Evolutionary conservation across 768 basidiomycete species (phyloP), one percentile per base, ranked within the genome.

Genomic region (Kwoniella dejecticola): DNA sequence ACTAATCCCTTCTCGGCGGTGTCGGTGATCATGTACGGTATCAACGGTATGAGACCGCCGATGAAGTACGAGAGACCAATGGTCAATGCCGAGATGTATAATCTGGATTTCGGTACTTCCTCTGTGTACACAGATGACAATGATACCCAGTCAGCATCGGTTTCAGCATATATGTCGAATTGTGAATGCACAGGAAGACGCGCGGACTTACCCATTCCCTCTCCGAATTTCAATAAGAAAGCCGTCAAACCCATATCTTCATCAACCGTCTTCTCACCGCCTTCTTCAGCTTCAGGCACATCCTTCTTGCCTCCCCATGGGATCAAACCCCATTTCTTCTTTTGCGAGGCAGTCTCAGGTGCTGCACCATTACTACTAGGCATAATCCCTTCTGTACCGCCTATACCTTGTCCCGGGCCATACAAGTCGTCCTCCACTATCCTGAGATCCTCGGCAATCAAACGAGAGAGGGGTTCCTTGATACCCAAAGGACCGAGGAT

Each of bases 141-240:
- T n/a, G n/a, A n/a, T n/a, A n/a, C n/a, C n/a, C n/a, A n/a, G n/a
- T n/a, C n/a, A n/a, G n/a, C n/a, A n/a, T n/a, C n/a, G n/a, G n/a
- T 15, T 26, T 38, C 19, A 56, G 26, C 15, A 24, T 1, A 46
- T 17, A 54, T 17, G 21, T 19, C 6, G 19, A 11, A 13, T 11
- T 44, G 41, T 15, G 5, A 5, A 13, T 8, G 41, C 23, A 31
- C 27, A 52, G 24, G 49, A 26, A 21, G 54, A 26, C n/a, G 12
- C 21, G n/a, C n/a, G n/a, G 0, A 82, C 87, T 64, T 72, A 90
- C 89, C 89, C 52, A 96, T 74, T 17, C 93, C 91, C 76, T 90
- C 89, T n/a, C 94, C 94, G 68, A 97, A 97, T 80, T 91, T 96
- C 69, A 98, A 84, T 70, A 99, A 80, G 81, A 99, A 99, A 2